These are phyloP conservation scores for Aspergillus neotritici DNA, from an alignment of 2,329 filamentous ascomycete genomes.

Conservation along the genomic window DNA sequence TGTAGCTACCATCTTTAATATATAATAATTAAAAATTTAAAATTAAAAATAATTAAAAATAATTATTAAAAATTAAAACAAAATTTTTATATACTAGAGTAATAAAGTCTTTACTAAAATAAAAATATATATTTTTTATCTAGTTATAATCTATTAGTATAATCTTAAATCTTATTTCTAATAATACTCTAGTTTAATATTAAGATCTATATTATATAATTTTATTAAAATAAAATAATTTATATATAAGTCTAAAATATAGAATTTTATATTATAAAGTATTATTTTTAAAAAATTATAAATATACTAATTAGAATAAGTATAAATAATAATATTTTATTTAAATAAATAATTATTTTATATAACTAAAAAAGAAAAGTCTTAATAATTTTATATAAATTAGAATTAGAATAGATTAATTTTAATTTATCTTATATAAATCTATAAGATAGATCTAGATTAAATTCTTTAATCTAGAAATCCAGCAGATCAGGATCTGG, in stretches of 20 bases:
- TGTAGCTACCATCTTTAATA: too few relatives aligned
- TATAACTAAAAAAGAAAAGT: conserved; percentile 4
- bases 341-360: conserved; percentile 5
- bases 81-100: not conserved
- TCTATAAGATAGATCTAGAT: not conserved
- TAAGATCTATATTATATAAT: too few relatives aligned
- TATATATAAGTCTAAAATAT: too few relatives aligned
- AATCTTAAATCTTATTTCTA: too few relatives aligned
- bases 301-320: too few relatives aligned
- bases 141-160: too few relatives aligned
- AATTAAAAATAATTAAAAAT: not conserved
- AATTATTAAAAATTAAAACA: not conserved
- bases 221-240: not conserved
- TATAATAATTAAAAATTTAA: not conserved
- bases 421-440: not conserved
- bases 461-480: not conserved
- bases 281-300: too few relatives aligned
- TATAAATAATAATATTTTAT: not conserved
- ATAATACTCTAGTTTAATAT: too few relatives aligned
- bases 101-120: not conserved
- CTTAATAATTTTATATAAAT: conserved; percentile 4
- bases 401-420: conserved; percentile 1
- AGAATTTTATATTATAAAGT: too few relatives aligned
- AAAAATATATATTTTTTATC: too few relatives aligned
- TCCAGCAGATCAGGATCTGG: too few relatives aligned